Evolutionary conservation across 2,329 filamentous ascomycete species (phyloP), one percentile per base, ranked within the genome.

Genomic region (Alternaria dauci): DNA sequence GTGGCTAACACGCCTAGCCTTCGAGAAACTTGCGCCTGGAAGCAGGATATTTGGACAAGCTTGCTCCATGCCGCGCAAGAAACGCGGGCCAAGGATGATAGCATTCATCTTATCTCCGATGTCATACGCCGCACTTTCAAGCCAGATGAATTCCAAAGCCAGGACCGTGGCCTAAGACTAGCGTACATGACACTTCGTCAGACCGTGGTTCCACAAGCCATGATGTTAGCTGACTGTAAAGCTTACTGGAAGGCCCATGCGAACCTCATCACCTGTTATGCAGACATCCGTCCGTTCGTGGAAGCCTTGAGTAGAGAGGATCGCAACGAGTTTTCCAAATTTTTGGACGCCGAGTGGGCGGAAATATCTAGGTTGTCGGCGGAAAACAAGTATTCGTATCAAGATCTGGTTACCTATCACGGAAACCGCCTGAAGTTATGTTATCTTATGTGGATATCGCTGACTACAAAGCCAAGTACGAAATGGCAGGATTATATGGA

Each of bases 231-330:
- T 18, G 57, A 66, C 39, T 74, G 69, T 51, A 62, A 72, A 43
- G 52, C 60, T 1, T 77, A 71, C 47, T 76, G 69, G 66, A 30
- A 63, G 23, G 46, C 67, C 2, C 65, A 71, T 44, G 65, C 62
- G 8, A 60, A 53, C 16, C 56, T 68, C 11, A 65, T 66, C 4
- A 65, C 56, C 20, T 76, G 75, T 58, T 78, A 74, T 44, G 56
- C 62, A 8, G 76, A 78, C 51, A 62, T 78, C 3, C 64, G 67
- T 23, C 68, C 41, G 5, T 70, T 71, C 43, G 64, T 77, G 1
- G 59, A 70, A 43, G 43, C 25, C 32, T 75, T 34, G 41, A 52
- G 7, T 26, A 48, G 12, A 52, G 63, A n/a, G 39, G 71, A 16
- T 57, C 67, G 43, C 46, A 26, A 18, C 34, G 62, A 1, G 71